phyloP scores from a whole-genome alignment of 768 basidiomycete genomes.

The Punctularia strigosozonata region DNA sequence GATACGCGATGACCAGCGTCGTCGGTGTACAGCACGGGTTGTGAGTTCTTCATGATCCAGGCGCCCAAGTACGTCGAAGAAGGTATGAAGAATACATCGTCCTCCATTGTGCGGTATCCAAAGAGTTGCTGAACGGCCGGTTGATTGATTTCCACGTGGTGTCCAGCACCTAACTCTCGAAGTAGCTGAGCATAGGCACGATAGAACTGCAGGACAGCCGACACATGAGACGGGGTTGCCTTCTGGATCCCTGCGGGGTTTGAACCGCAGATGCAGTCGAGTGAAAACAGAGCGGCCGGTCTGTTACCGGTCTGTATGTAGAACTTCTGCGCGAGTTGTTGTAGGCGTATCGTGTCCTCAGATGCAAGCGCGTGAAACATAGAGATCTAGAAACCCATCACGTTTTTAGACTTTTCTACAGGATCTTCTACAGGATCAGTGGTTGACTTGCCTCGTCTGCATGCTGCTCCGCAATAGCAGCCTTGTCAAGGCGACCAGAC shows the following conservation, averaged over 20 bases:
- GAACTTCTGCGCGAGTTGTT: constrained; percentile 21
- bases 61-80: too few species aligned
- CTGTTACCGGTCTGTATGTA: constrained; percentile 10
- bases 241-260: constrained; percentile 15
- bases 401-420: not conserved
- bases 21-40: too few species aligned
- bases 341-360: constrained; percentile 16
- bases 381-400: constrained; percentile 9
- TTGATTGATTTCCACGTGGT: not conserved
- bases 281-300: constrained; percentile 28
- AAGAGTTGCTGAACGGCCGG: not conserved
- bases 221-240: constrained; percentile 15
- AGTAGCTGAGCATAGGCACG: constrained; percentile 15
- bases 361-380: constrained; percentile 25
- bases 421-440: too few species aligned
- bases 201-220: constrained; percentile 22
- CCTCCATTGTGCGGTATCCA: not conserved
- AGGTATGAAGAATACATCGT: too few species aligned
- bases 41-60: too few species aligned
- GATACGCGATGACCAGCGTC: too few species aligned
- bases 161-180: not conserved
- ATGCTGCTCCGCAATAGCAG: too few species aligned
- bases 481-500: too few species aligned
- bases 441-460: too few species aligned
- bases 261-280: constrained; percentile 27